These are phyloP conservation scores for Polyporus tsugae DNA, from an alignment of 1,284 basidiomycete species.

Conservation along the genomic window DNA sequence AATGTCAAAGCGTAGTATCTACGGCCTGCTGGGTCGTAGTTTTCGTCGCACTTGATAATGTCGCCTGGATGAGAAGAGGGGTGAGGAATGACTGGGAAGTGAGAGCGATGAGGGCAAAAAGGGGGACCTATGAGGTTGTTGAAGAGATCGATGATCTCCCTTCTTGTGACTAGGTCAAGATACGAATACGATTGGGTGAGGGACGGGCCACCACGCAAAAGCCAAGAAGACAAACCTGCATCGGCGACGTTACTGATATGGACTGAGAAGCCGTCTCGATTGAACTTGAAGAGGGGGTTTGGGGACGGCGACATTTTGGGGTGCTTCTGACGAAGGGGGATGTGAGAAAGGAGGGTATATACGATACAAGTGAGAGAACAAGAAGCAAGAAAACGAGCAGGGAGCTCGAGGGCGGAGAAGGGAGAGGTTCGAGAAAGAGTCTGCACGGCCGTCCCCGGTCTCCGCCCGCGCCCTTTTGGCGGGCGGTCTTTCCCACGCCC, in stretches of 20 bases:
- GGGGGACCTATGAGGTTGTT: constrained; percentile 60
- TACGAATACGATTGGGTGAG: constrained; percentile 9
- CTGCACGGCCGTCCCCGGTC: constrained; percentile 32
- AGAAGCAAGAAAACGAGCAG: constrained; percentile 34
- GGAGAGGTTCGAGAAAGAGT: constrained; percentile 35
- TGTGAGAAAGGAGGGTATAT: constrained; percentile 21
- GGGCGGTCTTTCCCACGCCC: constrained; percentile 36
- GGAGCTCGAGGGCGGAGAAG: constrained; percentile 16
- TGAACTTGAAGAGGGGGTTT: constrained; percentile 46
- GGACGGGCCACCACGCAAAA: neutral
- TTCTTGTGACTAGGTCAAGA: constrained; percentile 47
- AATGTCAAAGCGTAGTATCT: constrained; percentile 60
- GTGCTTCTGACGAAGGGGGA: constrained; percentile 15
- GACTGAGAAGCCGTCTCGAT: constrained; percentile 48
- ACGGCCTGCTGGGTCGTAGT: constrained; percentile 48
- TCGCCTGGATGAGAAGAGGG: constrained; percentile 47
- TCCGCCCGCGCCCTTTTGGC: constrained; percentile 27
- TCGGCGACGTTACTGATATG: constrained; percentile 53
- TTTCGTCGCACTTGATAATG: constrained; percentile 50
- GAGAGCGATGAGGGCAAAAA: neutral
- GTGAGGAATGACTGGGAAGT: constrained; percentile 12
- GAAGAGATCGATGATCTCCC: constrained; percentile 65
- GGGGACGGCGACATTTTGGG: constrained; percentile 34
- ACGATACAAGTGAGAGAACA: constrained; percentile 22
- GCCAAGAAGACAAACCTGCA: constrained; percentile 43